These are phyloP conservation scores for Gossypium bickii DNA, from an alignment of 345 rosid genomes.

Conservation along the genomic window DNA sequence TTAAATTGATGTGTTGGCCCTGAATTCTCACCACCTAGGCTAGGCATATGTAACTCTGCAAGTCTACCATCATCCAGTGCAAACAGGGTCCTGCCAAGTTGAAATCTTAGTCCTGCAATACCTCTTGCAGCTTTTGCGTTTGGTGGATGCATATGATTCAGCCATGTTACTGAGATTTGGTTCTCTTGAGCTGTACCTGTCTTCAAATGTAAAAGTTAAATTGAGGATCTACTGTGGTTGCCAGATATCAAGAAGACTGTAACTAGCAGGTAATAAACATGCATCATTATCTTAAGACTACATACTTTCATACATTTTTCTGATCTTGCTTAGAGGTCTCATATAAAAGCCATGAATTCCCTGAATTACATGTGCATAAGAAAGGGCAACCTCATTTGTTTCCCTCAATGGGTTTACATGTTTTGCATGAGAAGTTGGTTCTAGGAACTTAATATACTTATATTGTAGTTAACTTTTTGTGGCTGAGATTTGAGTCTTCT, in stretches of 20 bases:
- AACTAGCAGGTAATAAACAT: neutral
- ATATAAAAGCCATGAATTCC: neutral
- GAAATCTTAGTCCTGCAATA: slow-evolving; percentile 45
- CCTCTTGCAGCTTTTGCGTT: slow-evolving; percentile 53
- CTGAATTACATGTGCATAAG: neutral
- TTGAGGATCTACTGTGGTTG: slow-evolving; percentile 1
- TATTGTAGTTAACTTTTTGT: neutral
- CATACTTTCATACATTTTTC: neutral
- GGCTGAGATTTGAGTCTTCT: neutral
- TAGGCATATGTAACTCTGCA: slow-evolving; percentile 56
- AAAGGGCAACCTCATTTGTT: neutral
- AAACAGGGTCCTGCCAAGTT: slow-evolving; percentile 52
- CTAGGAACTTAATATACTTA: neutral
- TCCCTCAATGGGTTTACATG: neutral
- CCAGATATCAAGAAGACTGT: neutral
- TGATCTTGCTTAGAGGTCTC: neutral
- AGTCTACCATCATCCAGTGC: slow-evolving; percentile 67
- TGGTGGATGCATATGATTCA: slow-evolving; percentile 47
- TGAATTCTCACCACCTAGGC: slow-evolving; percentile 50
- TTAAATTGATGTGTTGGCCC: slow-evolving; percentile 44
- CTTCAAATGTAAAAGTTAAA: slow-evolving; percentile 17
- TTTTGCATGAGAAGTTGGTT: neutral
- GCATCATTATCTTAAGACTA: neutral
- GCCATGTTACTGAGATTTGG: slow-evolving; percentile 44
- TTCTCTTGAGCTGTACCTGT: slow-evolving; percentile 36